A percentile compares a stretch with the other conserved stretches of the same genome.
These are phyloP conservation scores for Alternaria triticimaculans DNA, from an alignment of 2,329 filamentous ascomycete genomes.

Conservation along the genomic window DNA sequence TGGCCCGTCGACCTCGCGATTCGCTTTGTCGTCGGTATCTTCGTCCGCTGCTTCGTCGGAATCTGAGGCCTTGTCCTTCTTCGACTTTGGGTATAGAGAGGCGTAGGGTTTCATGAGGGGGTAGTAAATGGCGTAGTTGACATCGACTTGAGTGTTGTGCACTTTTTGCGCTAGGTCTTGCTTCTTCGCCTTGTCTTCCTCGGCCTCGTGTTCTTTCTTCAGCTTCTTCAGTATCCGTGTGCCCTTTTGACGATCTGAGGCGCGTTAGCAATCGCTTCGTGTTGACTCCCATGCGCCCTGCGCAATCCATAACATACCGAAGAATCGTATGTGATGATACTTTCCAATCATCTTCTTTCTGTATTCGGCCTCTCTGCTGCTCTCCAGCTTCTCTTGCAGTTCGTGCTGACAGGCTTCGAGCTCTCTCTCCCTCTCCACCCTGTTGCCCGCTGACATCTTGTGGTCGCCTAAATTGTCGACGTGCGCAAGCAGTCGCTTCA, in stretches of 20 bases:
- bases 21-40: conserved; percentile 37
- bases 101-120: conserved; percentile 75
- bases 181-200: conserved; percentile 60
- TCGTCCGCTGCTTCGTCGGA: conserved; percentile 29
- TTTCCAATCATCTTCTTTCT: conserved; percentile 74
- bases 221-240: conserved; percentile 70
- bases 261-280: conserved; percentile 3
- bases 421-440: conserved; percentile 74
- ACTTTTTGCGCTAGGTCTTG: conserved; percentile 61
- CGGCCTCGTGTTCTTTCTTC: conserved; percentile 61
- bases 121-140: conserved; percentile 76
- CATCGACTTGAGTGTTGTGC: conserved; percentile 74
- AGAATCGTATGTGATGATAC: conserved; percentile 86
- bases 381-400: conserved; percentile 53
- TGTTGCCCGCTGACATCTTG: conserved; percentile 69
- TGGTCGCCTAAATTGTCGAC: conserved; percentile 56
- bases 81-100: conserved; percentile 57
- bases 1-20: conserved; percentile 46
- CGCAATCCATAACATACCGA: conserved; percentile 63
- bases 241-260: conserved; percentile 74
- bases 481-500: conserved; percentile 69
- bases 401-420: conserved; percentile 70
- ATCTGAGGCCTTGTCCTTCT: conserved; percentile 25
- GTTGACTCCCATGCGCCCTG: not conserved
- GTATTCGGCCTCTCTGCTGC: conserved; percentile 65